These are phyloP conservation scores for Schizophyllum amplum DNA, from an alignment of 1,284 basidiomycete species.

Conservation along the genomic window DNA sequence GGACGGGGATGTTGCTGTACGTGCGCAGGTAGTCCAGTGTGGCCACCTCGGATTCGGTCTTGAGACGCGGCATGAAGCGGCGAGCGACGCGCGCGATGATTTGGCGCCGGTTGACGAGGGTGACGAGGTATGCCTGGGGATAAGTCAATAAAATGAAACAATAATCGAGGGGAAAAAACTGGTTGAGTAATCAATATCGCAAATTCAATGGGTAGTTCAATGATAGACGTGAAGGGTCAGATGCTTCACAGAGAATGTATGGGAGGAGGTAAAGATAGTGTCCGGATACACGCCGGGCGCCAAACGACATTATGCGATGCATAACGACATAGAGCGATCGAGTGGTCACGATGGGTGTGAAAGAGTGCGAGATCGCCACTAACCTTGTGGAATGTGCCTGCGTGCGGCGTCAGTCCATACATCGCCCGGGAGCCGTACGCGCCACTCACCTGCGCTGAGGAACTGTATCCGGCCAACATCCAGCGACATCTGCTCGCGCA, in stretches of 20 bases:
- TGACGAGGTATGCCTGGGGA: conserved; percentile 63
- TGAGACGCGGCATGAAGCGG: conserved; percentile 73
- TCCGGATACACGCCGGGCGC: too few species aligned
- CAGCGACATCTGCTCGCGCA: conserved; percentile 56
- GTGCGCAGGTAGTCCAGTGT: conserved; percentile 69
- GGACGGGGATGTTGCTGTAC: conserved; percentile 62
- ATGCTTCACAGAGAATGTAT: too few species aligned
- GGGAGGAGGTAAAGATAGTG: too few species aligned
- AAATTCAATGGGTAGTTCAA: neutral
- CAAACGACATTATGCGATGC: too few species aligned
- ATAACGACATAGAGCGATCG: too few species aligned
- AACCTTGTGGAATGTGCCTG: conserved; percentile 31
- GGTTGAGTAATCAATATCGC: too few species aligned
- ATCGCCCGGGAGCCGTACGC: neutral
- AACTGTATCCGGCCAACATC: conserved; percentile 65
- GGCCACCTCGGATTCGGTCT: conserved; percentile 77
- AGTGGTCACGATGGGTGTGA: conserved; percentile 6
- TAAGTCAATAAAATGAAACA: conserved; percentile 3
- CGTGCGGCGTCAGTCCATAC: neutral
- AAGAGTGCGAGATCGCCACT: conserved; percentile 19
- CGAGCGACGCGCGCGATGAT: conserved; percentile 72
- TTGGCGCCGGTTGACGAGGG: conserved; percentile 49
- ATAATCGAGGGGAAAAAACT: neutral
- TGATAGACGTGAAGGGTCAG: neutral
- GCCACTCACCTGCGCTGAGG: conserved; percentile 39